Evolutionary conservation across 2,329 filamentous ascomycete genomes (phyloP), one percentile per base, ranked within the genome.

Genomic region (Colletotrichum sublineola): DNA sequence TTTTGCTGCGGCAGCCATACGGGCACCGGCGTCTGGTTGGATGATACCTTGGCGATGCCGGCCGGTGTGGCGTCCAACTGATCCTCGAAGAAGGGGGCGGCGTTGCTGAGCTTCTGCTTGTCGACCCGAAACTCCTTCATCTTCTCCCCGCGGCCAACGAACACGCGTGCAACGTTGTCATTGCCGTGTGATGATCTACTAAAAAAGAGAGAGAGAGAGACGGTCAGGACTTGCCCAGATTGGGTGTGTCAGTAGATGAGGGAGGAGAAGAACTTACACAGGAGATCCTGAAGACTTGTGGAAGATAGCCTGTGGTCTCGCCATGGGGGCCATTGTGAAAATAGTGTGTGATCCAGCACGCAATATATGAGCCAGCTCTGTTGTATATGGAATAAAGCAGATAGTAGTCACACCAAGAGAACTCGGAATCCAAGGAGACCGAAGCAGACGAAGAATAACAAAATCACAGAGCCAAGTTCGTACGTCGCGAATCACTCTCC

Each of bases 21-120:
- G 8, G 80, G 80, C 56, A 81, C 77, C 38, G 80, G 77, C 24
- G 61, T 42, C 66, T 77, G 77, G 63, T 48, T 57, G 69, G 66
- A 18, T 76, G 53, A 67, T 63, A 73, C 38, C 74, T 74, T 52
- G 72, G 64, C 52, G 44, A 73, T 74, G 44, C 63, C 76, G 42
- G 75, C 72, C 6, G 78, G 78, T 24, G 77, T 76, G 52, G 82
- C 81, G 14, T 85, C 82, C 75, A 88, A 79, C 71, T 83, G 82
- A 48, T 85, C 81, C 29, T 81, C 79, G 79, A 89, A 89, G 77
- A 87, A 88, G 50, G 80, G 75, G 36, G 86, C 87, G 33, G 81
- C 81, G 50, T 82, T 80, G 76, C 83, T 86, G 31, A 89, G 81
- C 15, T 86, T 83, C 52, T 81, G 81, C 74, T 81, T 81, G 78